Percentiles rank a stretch among this genome's conserved stretches.
These are phyloP conservation scores for Coriolopsis trogii DNA, from an alignment of 1,284 basidiomycete genomes.

Conservation along the genomic window DNA sequence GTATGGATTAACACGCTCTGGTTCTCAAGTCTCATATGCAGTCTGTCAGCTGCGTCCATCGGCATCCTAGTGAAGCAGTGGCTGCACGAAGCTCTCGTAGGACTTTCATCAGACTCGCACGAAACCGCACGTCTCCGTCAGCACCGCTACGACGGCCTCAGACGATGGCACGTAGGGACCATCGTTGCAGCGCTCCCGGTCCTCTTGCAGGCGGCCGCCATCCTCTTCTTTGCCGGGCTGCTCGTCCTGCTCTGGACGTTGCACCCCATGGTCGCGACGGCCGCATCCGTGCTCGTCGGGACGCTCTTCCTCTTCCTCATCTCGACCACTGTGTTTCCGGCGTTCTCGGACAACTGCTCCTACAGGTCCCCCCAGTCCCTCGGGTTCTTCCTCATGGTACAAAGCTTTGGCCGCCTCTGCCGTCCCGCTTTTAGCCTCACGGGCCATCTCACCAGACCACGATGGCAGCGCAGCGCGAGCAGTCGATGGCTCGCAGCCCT, in stretches of 20 bases:
- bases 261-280: slow-evolving; percentile 6
- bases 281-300: neutral
- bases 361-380: slow-evolving; percentile 1
- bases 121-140: slow-evolving; percentile 16
- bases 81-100: slow-evolving; percentile 10
- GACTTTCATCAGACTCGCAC: slow-evolving; percentile 2
- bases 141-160: slow-evolving; percentile 10
- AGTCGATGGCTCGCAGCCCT: neutral
- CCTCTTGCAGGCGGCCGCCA: slow-evolving; percentile 14
- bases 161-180: slow-evolving; percentile 12
- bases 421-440: neutral
- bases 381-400: neutral
- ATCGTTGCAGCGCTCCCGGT: slow-evolving; percentile 17
- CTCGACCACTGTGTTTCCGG: slow-evolving; percentile 7
- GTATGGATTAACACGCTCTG: slow-evolving; percentile 19
- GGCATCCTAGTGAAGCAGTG: slow-evolving; percentile 25
- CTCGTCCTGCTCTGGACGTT: slow-evolving; percentile 15
- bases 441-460: neutral
- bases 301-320: neutral
- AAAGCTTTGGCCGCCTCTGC: neutral
- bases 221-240: slow-evolving; percentile 19
- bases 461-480: too few species aligned
- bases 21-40: slow-evolving; percentile 19
- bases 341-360: slow-evolving; percentile 1
- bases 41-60: slow-evolving; percentile 14